Conservation (phyloP, 2,329 filamentous ascomycete genomes). For the Trichophyton mentagrophytes region DNA sequence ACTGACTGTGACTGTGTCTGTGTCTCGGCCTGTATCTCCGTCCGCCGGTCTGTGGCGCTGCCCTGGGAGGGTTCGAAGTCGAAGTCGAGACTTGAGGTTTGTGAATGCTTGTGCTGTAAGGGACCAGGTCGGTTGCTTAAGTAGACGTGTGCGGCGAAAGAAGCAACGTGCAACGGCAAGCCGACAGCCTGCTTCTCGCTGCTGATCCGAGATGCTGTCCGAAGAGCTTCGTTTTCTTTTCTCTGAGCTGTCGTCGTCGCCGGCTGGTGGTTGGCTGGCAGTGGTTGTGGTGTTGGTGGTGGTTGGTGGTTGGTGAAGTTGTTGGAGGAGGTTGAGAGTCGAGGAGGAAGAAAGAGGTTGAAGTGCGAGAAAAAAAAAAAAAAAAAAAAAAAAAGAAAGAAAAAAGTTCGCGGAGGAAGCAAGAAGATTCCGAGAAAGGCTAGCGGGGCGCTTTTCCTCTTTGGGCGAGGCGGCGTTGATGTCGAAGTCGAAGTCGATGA, state of each 20-base stretch:
- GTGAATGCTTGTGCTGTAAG: not conserved
- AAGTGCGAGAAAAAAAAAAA: slow-evolving; percentile 4
- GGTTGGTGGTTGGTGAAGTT: not conserved
- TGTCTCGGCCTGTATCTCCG: not conserved
- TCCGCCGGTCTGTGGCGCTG: not conserved
- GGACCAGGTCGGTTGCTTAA: not conserved
- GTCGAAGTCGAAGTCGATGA: not conserved
- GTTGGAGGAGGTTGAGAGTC: not conserved
- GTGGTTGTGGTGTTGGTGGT: not conserved
- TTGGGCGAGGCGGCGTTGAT: not conserved
- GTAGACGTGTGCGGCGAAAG: not conserved
- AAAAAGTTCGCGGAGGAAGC: slow-evolving; percentile 4
- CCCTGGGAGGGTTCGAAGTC: not conserved
- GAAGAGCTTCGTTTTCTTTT: not conserved
- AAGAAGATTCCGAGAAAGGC: not conserved
- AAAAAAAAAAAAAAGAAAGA: not conserved
- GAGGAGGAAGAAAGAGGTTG: not conserved
- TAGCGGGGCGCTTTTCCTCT: not conserved
- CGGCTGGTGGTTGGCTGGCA: slow-evolving; percentile 3
- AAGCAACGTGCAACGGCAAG: not conserved
- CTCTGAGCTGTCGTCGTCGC: not conserved
- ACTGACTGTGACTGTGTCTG: not conserved
- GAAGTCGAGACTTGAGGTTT: not conserved
- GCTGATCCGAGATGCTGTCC: too few species aligned
- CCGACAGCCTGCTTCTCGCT: not conserved